These are phyloP conservation scores for Misopates orontium DNA, from an alignment of 257 asterid species.

Conservation along the genomic window DNA sequence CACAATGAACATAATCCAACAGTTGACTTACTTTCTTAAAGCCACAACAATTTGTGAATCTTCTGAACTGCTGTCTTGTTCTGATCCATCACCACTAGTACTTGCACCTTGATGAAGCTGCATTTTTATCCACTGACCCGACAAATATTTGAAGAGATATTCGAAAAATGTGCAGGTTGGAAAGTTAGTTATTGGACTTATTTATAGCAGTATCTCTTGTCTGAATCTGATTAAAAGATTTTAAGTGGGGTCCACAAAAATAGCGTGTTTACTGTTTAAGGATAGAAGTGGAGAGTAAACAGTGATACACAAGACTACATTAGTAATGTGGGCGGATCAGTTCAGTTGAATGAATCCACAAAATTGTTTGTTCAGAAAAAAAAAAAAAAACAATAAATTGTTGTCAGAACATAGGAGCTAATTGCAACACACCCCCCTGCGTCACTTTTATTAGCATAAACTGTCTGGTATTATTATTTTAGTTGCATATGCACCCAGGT, in stretches of 20 bases:
- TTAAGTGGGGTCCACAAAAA: too few relatives aligned
- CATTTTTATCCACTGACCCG: not conserved
- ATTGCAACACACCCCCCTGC: too few relatives aligned
- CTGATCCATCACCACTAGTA: slow-evolving; percentile 26
- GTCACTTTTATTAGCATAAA: too few relatives aligned
- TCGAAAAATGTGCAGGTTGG: not conserved
- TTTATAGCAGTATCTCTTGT: too few relatives aligned
- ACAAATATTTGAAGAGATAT: slow-evolving; percentile 11
- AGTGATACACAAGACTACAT: not conserved
- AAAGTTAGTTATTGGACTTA: too few relatives aligned
- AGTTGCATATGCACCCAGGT: too few relatives aligned
- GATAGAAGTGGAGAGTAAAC: not conserved
- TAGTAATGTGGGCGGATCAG: not conserved
- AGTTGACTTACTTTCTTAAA: slow-evolving; percentile 34
- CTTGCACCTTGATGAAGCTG: slow-evolving; percentile 24
- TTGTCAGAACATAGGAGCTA: too few relatives aligned
- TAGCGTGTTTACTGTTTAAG: not conserved
- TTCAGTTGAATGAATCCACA: not conserved
- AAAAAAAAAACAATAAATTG: too few relatives aligned
- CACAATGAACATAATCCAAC: too few relatives aligned
- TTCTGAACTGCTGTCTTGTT: slow-evolving; percentile 28
- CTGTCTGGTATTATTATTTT: too few relatives aligned
- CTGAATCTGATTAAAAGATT: not conserved
- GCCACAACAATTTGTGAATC: slow-evolving; percentile 26
- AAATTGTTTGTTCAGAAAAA: too few relatives aligned